Evolutionary conservation across 1,284 basidiomycete genomes (phyloP), one percentile per base, ranked within the genome.

Genomic region (Rhodotorula sp.): DNA sequence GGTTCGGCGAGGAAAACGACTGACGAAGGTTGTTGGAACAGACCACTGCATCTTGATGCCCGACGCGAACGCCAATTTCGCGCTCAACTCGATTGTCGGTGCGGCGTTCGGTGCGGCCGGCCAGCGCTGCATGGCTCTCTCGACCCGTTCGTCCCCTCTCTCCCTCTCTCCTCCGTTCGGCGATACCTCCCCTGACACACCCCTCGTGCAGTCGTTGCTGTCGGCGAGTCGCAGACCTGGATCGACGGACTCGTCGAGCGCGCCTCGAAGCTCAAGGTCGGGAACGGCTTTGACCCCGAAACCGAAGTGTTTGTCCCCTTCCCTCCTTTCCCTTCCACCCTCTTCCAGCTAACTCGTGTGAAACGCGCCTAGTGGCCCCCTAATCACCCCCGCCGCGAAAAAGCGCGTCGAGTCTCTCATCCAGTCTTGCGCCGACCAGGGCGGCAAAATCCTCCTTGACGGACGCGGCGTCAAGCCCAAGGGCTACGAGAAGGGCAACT

Each of bases 21-120:
- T 59, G 30, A 49, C 27, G 0, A 10, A 1, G n/a, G 49, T n/a
- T 20, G 20, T 6, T 1, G 2, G 2, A 0, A 10, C 64, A 78
- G 78, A 97, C 79, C 94, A 97, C 80, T 91, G 88, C 59, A 87
- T 98, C 59, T 81, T 98, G 75, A 94, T 97, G 91, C 92, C 94
- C 36, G 95, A 98, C 81, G 94, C 94, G 39, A 97, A 97, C 83
- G 92, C 90, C 81, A 95, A 98, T 79, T 85, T 92, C 60, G 89
- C 94, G 22, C 83, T 99, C 68, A 98, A 98, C 82, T 92, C 93
- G 10, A 88, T 98, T 67, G 84, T 94, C 56, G 95, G 95, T 56
- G 94, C 95, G 51, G 94, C 94, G 3, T 98, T 98, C 77, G 95
- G 95, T 70, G 95, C 95, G 74, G 95, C 95, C 49, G 95, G 95